Percentiles rank a stretch among this genome's conserved stretches.
phyloP scores from a whole-genome alignment of 1,284 basidiomycete species.

The Apiotrichum brassicae region DNA sequence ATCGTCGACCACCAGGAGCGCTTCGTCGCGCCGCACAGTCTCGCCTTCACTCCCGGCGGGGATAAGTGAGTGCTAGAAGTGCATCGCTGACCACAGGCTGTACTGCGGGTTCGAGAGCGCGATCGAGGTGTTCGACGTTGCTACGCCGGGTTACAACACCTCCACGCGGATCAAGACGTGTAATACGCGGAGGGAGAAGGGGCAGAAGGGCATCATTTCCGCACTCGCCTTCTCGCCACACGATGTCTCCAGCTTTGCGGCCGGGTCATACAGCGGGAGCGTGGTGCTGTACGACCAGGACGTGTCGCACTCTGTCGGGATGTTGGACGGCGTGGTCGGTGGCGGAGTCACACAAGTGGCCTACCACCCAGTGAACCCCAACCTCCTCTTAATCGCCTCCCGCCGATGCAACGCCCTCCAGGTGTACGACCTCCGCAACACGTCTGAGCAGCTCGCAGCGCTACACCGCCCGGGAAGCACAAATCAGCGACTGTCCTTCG shows the following conservation, averaged over 20 bases:
- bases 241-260: slow-evolving; percentile 65
- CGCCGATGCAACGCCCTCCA: slow-evolving; percentile 61
- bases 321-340: slow-evolving; percentile 57
- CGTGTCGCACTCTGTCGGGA: slow-evolving; percentile 55
- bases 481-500: slow-evolving; percentile 72
- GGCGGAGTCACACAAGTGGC: slow-evolving; percentile 69
- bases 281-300: slow-evolving; percentile 69
- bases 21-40: slow-evolving; percentile 71
- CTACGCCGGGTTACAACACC: slow-evolving; percentile 40
- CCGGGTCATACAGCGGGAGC: slow-evolving; percentile 56
- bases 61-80: slow-evolving; percentile 54
- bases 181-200: slow-evolving; percentile 64
- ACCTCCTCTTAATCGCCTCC: slow-evolving; percentile 71
- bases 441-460: slow-evolving; percentile 38
- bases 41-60: slow-evolving; percentile 66
- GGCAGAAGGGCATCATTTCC: slow-evolving; percentile 85
- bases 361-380: slow-evolving; percentile 67
- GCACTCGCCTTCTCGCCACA: slow-evolving; percentile 68
- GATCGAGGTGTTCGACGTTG: slow-evolving; percentile 78
- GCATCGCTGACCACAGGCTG: slow-evolving; percentile 51
- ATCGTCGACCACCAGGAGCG: slow-evolving; percentile 87
- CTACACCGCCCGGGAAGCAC: slow-evolving; percentile 48
- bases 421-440: slow-evolving; percentile 69
- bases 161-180: slow-evolving; percentile 63
- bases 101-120: slow-evolving; percentile 87